Evolutionary conservation across 2,329 filamentous ascomycete genomes (phyloP), one percentile per base, ranked within the genome.

Genomic region (Nigrospora oryzae): DNA sequence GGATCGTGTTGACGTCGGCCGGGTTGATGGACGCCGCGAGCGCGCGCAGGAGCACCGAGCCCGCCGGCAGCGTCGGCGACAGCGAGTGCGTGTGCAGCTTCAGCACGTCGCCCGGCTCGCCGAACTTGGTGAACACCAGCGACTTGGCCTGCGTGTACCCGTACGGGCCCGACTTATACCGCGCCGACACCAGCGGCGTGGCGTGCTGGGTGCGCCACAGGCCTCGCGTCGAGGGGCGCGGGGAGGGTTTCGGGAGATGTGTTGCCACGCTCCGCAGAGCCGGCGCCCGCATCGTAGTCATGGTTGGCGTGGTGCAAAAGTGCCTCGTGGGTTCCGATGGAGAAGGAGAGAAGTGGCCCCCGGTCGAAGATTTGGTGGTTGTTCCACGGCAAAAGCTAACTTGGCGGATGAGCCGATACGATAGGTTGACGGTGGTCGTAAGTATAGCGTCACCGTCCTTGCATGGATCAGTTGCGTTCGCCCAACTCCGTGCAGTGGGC

Each of bases 1-100:
- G 93, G 58, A 98, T 87, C 58, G 91, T 91, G 73, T 98, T 98
- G 65, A 98, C 87, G 68, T 98, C 93, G 59, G 93, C 90, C 19
- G 93, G 93, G 70, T 98, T 98, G 65, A 98, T 88, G 46, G 93
- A 89, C 1, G 89, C 82, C 31, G 90, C 87, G 56, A 98, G 86
- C 56, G 93, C 84, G 63, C 89, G 88, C 48, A 98, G 73, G 44
- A 91, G 89, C 54, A 94, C 67, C 39, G 75, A 68, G 40, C 65
- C 66, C 32, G 71, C 63, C 40, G 86, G 84, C 51, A 89, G 77
- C 4, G 79, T 76, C 3, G 87, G 86, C 4, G 84, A 84, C 60
- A 91, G 88, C 53, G 84, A 88, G 68, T 90, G 81, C 1, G 70
- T 76, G 66, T 90, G 86, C 4, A 91, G 68, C 80, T 68, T 75